Conservation (phyloP, 208 protist genomes). For the Histomonas meleagridis region DNA sequence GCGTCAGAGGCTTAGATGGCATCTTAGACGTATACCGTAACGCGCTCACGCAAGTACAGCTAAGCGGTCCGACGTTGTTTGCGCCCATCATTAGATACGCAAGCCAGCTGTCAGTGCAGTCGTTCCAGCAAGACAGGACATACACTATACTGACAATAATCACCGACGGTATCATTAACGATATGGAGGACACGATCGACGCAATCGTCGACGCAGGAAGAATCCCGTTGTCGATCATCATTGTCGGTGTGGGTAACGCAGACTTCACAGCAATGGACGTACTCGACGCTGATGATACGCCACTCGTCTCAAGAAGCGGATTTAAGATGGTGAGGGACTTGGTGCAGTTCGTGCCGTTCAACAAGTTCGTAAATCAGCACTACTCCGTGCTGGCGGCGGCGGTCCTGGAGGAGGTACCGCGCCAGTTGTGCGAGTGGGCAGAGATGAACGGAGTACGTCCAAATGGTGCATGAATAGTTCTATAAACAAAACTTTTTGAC, state of each 20-base stretch:
- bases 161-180: conserved; percentile 44
- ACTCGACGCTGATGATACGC: conserved; percentile 32
- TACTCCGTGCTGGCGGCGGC: background rate
- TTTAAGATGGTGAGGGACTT: conserved; percentile 49
- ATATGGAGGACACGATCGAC: conserved; percentile 37
- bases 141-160: conserved; percentile 41
- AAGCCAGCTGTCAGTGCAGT: background rate
- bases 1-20: conserved; percentile 20
- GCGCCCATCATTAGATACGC: conserved; percentile 13
- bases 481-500: too few species aligned
- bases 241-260: conserved; percentile 44
- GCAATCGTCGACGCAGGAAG: conserved; percentile 34
- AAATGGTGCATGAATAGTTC: too few species aligned
- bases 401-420: conserved; percentile 45
- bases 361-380: conserved; percentile 44
- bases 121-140: background rate
- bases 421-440: conserved; percentile 41
- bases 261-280: conserved; percentile 40
- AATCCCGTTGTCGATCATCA: conserved; percentile 43
- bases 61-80: conserved; percentile 37
- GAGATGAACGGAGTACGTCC: conserved; percentile 40
- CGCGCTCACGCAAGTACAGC: conserved; percentile 9
- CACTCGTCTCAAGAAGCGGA: background rate
- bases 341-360: conserved; percentile 59
- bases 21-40: conserved; percentile 28